Evolutionary conservation across 441 rosid species (phyloP), one percentile per base, ranked within the genome.

Genomic region (Eruca vesicaria): DNA sequence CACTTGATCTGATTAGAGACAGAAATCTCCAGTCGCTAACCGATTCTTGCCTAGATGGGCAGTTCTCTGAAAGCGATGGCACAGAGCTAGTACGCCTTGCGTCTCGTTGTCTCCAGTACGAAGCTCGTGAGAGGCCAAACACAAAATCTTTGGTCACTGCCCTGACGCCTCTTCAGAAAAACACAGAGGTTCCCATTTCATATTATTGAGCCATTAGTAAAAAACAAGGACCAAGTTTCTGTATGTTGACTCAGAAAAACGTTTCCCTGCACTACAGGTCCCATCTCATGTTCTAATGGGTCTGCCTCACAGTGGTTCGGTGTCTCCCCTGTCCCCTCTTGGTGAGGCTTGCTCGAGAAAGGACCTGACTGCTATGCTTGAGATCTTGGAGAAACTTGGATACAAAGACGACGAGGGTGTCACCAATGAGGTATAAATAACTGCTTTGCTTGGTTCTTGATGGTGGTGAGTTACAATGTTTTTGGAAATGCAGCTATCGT

Each of bases 41-140:
- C 32, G 98, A 93, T 87, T 93, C 98, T 70, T 90, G 98, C 82
- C 83, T 93, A 78, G 98, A 93, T 78, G 97, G 97, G 71, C 95
- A 93, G 72, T 89, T 90, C 79, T 83, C 94, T 50, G 89, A 84
- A 72, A 88, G 84, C 69, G 97, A 93, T 73, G 93, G 98, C 20
- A 89, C 92, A 20, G 95, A 87, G 81, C 81, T 93, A 73, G 93
- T 93, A 69, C 91, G 93, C 18, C 69, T 93, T 80, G 98, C 98
- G 16, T 87, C 93, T 65, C 88, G 91, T 23, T 93, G 98, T 78
- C 81, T 93, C 69, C 97, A 93, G 75, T 87, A 83, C 66, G 98
- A 93, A 81, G 93, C 97, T 29, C 93, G 98, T 56, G 98, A 93
- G 74, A 84, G 98, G 59, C 97, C 98, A 61, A 88, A 89, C 79